Evolutionary conservation across 2,329 filamentous ascomycete genomes (phyloP), one percentile per base, ranked within the genome.

Genomic region (Ascochyta clinopodiicola): DNA sequence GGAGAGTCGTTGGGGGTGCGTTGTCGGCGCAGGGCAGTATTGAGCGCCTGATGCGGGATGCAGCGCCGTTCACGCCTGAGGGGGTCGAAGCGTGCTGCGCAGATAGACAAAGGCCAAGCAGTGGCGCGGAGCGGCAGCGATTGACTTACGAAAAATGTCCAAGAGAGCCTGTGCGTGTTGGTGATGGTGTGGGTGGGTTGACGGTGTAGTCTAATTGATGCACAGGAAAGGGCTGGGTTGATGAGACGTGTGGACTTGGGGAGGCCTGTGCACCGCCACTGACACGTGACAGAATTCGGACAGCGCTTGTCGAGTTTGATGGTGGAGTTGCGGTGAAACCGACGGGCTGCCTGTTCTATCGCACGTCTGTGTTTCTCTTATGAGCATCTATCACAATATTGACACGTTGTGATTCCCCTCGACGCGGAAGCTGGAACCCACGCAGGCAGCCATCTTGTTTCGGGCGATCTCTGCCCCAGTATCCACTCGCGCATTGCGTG

Each of bases 151-250:
- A 59, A 50, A 54, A 52, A 47, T 64, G 72, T 69, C 70, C 70
- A 72, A 73, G 70, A 74, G 70, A 65, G 65, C 55, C 64, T 54
- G 67, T 58, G 56, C 69, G 66, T 61, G 68, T 69, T 69, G 65
- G 66, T 61, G 70, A 74, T 74, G 71, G 68, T 61, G 67, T 62
- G 63, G 60, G 67, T 65, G 63, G 64, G 62, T 67, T 64, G 70
- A 70, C 52, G 69, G 68, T 70, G 73, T 64, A 67, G 66, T 75
- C 67, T 75, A 73, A 72, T 68, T 71, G 72, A 73, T 74, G 72
- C 71, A 70, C 70, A 68, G 68, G 68, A 70, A 67, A 63, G 71
- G 67, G 71, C 70, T 71, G 68, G 70, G 66, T 68, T 64, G 71
- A 72, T 69, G 68, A 73, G 70, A 74, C 67, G 70, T 57, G 63